Evolutionary conservation across 805 yeast species (phyloP).

Genomic region (Sungouiella thailandica): DNA sequence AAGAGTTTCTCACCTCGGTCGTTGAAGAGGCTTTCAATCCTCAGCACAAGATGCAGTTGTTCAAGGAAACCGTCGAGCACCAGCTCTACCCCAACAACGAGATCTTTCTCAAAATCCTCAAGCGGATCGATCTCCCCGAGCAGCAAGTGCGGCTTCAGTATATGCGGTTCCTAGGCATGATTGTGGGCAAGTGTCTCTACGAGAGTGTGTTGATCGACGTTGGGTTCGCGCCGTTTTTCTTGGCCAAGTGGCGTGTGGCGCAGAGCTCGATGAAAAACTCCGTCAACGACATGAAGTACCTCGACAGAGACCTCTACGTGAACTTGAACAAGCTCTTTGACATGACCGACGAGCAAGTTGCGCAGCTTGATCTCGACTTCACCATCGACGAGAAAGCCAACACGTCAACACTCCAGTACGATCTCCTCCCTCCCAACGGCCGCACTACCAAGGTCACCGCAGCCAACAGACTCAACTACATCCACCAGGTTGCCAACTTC

Average conservation of each 20-base stretch:
- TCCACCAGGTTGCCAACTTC: slow-evolving; percentile 73
- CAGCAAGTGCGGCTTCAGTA: slow-evolving; percentile 25
- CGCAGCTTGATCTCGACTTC: slow-evolving; percentile 59
- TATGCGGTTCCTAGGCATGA: slow-evolving; percentile 67
- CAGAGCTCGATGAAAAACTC: slow-evolving; percentile 46
- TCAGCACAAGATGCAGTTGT: slow-evolving; percentile 21
- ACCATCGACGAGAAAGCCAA: slow-evolving; percentile 50
- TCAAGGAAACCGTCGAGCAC: slow-evolving; percentile 43
- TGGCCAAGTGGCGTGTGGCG: slow-evolving; percentile 57
- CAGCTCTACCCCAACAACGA: slow-evolving; percentile 73
- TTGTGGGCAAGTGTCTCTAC: slow-evolving; percentile 85
- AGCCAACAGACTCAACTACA: slow-evolving; percentile 63
- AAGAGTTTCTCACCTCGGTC: slow-evolving; percentile 78
- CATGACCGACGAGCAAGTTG: slow-evolving; percentile 53
- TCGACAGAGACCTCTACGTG: slow-evolving; percentile 63
- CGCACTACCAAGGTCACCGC: slow-evolving; percentile 49
- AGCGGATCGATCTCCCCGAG: slow-evolving; percentile 25
- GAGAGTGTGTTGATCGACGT: slow-evolving; percentile 78
- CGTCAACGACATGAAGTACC: slow-evolving; percentile 70
- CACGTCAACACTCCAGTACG: slow-evolving; percentile 39
- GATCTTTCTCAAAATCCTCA: slow-evolving; percentile 31
- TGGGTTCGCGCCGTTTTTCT: slow-evolving; percentile 80
- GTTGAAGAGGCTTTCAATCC: slow-evolving; percentile 62
- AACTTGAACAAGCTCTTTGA: slow-evolving; percentile 59
- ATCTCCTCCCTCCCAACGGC: slow-evolving; percentile 58